Evolutionary conservation across 345 rosid species (phyloP).

Genomic region (Citrus cavaleriei): DNA sequence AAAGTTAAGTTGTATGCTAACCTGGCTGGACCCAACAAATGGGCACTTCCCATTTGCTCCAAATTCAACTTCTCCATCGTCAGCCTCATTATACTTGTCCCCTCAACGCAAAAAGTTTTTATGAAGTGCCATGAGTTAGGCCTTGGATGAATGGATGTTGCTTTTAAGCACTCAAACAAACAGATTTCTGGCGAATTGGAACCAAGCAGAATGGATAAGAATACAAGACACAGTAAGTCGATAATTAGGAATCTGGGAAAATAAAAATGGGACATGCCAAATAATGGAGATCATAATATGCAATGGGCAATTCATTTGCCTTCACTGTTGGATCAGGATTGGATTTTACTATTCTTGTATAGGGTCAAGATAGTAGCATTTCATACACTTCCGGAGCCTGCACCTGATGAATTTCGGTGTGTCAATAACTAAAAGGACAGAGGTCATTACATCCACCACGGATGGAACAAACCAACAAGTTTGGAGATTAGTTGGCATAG

Average conservation of each 20-base stretch:
- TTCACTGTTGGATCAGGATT: constrained; percentile 2
- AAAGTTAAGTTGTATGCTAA: not conserved
- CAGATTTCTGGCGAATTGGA: not conserved
- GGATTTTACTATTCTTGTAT: not conserved
- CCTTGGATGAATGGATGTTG: not conserved
- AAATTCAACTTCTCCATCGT: not conserved
- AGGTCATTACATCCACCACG: not conserved
- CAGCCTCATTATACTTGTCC: not conserved
- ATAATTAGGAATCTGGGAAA: constrained; percentile 8
- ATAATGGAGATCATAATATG: not conserved
- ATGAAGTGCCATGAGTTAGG: not conserved
- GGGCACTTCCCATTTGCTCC: not conserved
- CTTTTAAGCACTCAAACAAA: not conserved
- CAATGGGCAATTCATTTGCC: not conserved
- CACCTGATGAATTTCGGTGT: not conserved
- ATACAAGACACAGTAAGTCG: constrained; percentile 6
- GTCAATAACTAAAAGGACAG: not conserved
- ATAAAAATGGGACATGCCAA: not conserved
- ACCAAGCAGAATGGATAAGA: not conserved
- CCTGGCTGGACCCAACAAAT: not conserved
- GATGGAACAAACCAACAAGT: not conserved
- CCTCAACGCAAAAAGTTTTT: not conserved
- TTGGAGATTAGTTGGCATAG: no score
- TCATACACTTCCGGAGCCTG: not conserved
- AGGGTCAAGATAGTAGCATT: not conserved